phyloP scores from a whole-genome alignment of 257 asterid genomes.

The Solanum okadae region DNA sequence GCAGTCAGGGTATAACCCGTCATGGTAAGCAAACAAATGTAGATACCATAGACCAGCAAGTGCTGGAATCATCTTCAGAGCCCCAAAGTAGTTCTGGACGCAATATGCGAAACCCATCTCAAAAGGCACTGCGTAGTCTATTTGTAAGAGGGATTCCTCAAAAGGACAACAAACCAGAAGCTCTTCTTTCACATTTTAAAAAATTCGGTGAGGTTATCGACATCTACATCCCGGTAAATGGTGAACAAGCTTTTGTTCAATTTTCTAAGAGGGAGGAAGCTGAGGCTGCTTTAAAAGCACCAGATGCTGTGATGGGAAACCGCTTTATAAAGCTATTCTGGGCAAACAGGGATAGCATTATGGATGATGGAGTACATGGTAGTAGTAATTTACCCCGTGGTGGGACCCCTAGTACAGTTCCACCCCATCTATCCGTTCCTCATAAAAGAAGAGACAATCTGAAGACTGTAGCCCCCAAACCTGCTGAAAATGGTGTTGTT shows the following conservation, averaged over 20 bases:
- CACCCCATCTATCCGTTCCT: conserved; percentile 24
- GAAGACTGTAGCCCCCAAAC: conserved; percentile 29
- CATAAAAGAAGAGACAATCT: conserved; percentile 48
- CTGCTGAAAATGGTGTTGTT: conserved; percentile 8
- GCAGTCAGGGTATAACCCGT: conserved; percentile 21
- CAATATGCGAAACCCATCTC: conserved; percentile 49
- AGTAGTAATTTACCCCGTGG: conserved; percentile 15
- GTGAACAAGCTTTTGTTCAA: conserved; percentile 88
- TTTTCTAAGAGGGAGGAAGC: conserved; percentile 89
- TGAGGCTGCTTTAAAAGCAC: conserved; percentile 78
- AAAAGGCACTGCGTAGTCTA: conserved; percentile 70
- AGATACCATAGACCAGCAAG: conserved; percentile 31
- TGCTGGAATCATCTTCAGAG: conserved; percentile 39
- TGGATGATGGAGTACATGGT: conserved; percentile 48
- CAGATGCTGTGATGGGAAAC: conserved; percentile 99
- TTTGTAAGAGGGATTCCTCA: conserved; percentile 74
- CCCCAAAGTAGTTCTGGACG: conserved; percentile 38
- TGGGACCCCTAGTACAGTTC: conserved; percentile 15
- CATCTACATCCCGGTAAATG: conserved; percentile 58
- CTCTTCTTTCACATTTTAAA: conserved; percentile 81
- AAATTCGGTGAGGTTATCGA: conserved; percentile 87
- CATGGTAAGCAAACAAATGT: conserved; percentile 32
- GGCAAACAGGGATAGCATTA: conserved; percentile 88
- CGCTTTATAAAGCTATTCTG: conserved; percentile 93
- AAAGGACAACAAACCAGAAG: conserved; percentile 81